Percentiles rank a stretch among this genome's conserved stretches.
These are phyloP conservation scores for Lichenothelia convexa DNA, from an alignment of 495 filamentous ascomycete genomes.

Conservation along the genomic window DNA sequence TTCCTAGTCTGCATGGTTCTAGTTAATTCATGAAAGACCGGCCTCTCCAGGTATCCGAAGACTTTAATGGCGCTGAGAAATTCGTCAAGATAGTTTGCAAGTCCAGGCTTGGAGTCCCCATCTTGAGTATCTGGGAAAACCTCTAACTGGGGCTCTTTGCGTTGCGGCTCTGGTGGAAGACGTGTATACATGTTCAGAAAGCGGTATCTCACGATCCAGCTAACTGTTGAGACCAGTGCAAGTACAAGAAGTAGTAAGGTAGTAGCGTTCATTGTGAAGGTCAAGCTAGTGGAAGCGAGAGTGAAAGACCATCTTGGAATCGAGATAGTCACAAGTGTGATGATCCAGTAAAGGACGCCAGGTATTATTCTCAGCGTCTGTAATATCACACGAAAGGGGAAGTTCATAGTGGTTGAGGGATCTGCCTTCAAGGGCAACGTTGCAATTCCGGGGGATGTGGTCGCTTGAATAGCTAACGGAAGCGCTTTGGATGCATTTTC, in stretches of 20 bases:
- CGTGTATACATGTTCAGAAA: constrained; percentile 90
- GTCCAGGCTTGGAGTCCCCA: constrained; percentile 71
- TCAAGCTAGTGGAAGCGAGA: constrained; percentile 85
- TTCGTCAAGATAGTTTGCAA: constrained; percentile 91
- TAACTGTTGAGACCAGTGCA: constrained; percentile 58
- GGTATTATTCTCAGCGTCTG: constrained; percentile 46
- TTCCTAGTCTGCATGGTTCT: constrained; percentile 96
- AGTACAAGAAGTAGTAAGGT: constrained; percentile 76
- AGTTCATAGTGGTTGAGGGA: constrained; percentile 8
- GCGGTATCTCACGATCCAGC: constrained; percentile 86
- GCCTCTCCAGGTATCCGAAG: constrained; percentile 89
- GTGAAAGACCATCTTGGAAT: constrained; percentile 80
- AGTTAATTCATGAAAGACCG: constrained; percentile 94
- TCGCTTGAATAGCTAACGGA: background rate
- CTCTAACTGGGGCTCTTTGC: constrained; percentile 89
- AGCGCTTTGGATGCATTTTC: background rate
- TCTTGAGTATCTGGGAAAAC: constrained; percentile 86
- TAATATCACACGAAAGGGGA: constrained; percentile 24
- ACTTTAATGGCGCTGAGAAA: constrained; percentile 98
- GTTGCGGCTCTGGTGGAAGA: constrained; percentile 80
- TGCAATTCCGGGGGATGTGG: background rate
- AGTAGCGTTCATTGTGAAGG: constrained; percentile 95
- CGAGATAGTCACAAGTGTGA: constrained; percentile 76
- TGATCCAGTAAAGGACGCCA: constrained; percentile 56
- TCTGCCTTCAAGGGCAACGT: background rate